phyloP scores from a whole-genome alignment of 2,329 filamentous ascomycete species.

The Cytospora mali region DNA sequence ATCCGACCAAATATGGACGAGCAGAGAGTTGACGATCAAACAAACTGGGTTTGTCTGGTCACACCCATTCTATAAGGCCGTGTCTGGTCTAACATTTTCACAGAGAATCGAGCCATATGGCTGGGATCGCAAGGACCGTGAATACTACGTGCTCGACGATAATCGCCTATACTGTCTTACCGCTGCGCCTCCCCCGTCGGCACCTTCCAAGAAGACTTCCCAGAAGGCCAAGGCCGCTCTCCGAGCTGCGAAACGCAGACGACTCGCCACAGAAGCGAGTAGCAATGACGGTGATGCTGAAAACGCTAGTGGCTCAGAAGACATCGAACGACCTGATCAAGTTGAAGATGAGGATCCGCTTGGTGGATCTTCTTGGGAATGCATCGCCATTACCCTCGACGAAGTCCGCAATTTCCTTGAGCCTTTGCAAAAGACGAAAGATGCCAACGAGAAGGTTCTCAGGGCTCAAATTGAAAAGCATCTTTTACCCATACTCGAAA shows the following conservation, averaged over 20 bases:
- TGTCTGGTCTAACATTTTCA: slow-evolving; percentile 32
- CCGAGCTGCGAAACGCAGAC: slow-evolving; percentile 74
- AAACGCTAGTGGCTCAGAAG: slow-evolving; percentile 41
- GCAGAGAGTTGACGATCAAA: slow-evolving; percentile 78
- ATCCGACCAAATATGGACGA: slow-evolving; percentile 86
- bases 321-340: slow-evolving; percentile 24
- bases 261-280: slow-evolving; percentile 47
- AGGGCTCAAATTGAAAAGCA: slow-evolving; percentile 73
- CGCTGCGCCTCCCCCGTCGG: slow-evolving; percentile 66
- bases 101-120: slow-evolving; percentile 80
- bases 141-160: slow-evolving; percentile 90
- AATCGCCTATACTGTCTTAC: slow-evolving; percentile 88
- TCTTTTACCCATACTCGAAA: slow-evolving; percentile 82
- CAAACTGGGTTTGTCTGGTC: slow-evolving; percentile 72
- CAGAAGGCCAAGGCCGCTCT: slow-evolving; percentile 65
- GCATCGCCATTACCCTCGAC: slow-evolving; percentile 76
- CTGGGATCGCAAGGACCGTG: slow-evolving; percentile 84
- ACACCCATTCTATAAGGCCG: slow-evolving; percentile 10
- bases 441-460: slow-evolving; percentile 82
- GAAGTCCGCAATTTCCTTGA: slow-evolving; percentile 76
- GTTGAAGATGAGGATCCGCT: slow-evolving; percentile 56
- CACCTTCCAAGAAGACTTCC: slow-evolving; percentile 62
- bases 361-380: slow-evolving; percentile 85
- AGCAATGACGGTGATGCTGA: slow-evolving; percentile 39
- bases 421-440: slow-evolving; percentile 72